These are phyloP conservation scores for Fusarium floridanum DNA, from an alignment of 2,329 filamentous ascomycete species.

Conservation along the genomic window DNA sequence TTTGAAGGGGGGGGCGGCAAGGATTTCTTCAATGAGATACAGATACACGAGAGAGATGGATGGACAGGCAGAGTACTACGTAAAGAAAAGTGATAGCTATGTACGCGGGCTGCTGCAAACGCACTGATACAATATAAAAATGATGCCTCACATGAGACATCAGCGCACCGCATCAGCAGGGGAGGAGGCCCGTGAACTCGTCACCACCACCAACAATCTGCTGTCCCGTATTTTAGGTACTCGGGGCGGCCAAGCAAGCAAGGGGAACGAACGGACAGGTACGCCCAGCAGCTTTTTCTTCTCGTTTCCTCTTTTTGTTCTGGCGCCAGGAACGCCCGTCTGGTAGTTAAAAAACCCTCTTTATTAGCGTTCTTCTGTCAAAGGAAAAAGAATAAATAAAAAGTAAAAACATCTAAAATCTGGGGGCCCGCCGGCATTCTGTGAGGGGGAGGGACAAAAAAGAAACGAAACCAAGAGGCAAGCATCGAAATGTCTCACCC, in stretches of 20 bases:
- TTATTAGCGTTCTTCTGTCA: background rate
- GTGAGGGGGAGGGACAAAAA: background rate
- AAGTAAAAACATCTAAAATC: background rate
- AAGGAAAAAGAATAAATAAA: background rate
- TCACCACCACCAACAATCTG: background rate
- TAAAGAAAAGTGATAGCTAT: no score
- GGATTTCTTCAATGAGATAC: background rate
- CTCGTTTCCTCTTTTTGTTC: background rate
- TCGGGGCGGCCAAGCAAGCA: background rate
- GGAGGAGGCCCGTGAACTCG: background rate
- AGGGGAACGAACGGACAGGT: background rate
- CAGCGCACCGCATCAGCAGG: constrained; percentile 27
- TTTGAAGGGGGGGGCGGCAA: background rate
- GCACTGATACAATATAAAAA: constrained; percentile 1
- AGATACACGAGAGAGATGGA: background rate
- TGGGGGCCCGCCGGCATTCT: background rate
- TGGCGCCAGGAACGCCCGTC: constrained; percentile 30
- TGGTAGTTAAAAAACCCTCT: background rate
- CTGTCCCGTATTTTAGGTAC: background rate
- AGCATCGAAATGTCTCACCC: constrained; percentile 1
- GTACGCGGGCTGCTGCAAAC: background rate
- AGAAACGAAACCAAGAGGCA: background rate
- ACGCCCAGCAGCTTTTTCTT: background rate
- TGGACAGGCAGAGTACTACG: background rate
- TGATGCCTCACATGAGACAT: constrained; percentile 25